A percentile compares a stretch with the other conserved stretches of the same genome.
Evolutionary conservation across 140 eudicot species (phyloP).

Genomic region (Senecio squalidus): DNA sequence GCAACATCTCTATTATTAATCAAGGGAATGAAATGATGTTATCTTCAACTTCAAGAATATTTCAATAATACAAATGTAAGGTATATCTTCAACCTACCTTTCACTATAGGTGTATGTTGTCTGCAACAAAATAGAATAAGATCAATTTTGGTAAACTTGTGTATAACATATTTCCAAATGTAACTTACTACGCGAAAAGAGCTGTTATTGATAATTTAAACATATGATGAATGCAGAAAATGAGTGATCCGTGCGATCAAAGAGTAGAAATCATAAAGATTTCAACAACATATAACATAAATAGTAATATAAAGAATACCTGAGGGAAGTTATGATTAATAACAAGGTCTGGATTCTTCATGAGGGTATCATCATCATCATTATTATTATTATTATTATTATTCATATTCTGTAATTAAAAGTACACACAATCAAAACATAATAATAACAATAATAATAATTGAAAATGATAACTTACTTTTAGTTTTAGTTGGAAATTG

Average conservation of each 20-base stretch:
- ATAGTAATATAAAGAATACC: slow-evolving; percentile 28
- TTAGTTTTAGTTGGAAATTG: too few species aligned
- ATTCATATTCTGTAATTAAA: too few species aligned
- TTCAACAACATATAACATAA: background rate
- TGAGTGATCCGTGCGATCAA: background rate
- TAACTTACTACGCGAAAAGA: background rate
- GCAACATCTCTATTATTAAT: slow-evolving; percentile 66
- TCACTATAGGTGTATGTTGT: slow-evolving; percentile 50
- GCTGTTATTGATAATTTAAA: background rate
- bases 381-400: background rate
- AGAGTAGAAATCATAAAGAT: background rate
- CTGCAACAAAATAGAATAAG: slow-evolving; percentile 35
- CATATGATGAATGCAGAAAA: background rate
- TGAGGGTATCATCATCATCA: slow-evolving; percentile 26
- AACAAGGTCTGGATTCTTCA: slow-evolving; percentile 52
- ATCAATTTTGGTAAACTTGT: slow-evolving; percentile 5
- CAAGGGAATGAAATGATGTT: slow-evolving; percentile 1
- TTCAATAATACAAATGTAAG: background rate
- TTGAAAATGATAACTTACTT: too few species aligned
- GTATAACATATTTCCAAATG: background rate
- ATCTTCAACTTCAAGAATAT: background rate
- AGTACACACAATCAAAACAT: too few species aligned
- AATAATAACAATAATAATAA: too few species aligned
- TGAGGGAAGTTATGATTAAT: slow-evolving; percentile 59
- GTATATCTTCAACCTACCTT: slow-evolving; percentile 43